phyloP scores from a whole-genome alignment of 768 basidiomycete species.

The Mycena polygramma region DNA sequence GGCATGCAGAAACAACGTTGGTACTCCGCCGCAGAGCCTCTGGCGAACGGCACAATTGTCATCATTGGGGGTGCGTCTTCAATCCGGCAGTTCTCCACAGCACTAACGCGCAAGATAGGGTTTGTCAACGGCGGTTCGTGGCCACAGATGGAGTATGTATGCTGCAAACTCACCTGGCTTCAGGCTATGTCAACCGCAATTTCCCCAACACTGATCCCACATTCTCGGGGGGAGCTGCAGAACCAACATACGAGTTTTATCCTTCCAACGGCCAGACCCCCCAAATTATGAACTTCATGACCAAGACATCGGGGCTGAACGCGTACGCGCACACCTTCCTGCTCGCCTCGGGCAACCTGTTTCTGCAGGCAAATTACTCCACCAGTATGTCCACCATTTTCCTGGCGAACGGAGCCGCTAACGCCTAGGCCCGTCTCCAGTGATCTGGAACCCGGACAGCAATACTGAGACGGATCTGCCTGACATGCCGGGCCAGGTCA shows the following conservation, averaged over 20 bases:
- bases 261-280: conserved; percentile 67
- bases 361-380: conserved; percentile 87
- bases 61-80: conserved; percentile 83
- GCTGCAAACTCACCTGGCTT: too few relatives aligned
- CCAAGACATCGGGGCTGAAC: conserved; percentile 81
- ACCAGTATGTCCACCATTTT: conserved; percentile 64
- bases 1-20: conserved; percentile 79
- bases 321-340: conserved; percentile 82
- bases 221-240: conserved; percentile 76
- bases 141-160: too few relatives aligned
- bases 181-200: conserved; percentile 77
- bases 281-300: conserved; percentile 75
- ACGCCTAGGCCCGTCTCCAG: conserved; percentile 39
- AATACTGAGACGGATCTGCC: conserved; percentile 77
- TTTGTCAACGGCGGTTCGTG: conserved; percentile 74
- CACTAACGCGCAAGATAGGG: conserved; percentile 46
- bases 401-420: conserved; percentile 30
- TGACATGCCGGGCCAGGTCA: conserved; percentile 78
- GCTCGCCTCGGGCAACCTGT: conserved; percentile 81
- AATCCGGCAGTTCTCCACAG: too few relatives aligned
- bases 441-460: conserved; percentile 64
- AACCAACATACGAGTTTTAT: conserved; percentile 88
- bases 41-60: conserved; percentile 78
- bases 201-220: conserved; percentile 76
- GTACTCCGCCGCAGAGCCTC: conserved; percentile 83